Conservation (phyloP, 441 rosid genomes). For the Populus hybrid region DNA sequence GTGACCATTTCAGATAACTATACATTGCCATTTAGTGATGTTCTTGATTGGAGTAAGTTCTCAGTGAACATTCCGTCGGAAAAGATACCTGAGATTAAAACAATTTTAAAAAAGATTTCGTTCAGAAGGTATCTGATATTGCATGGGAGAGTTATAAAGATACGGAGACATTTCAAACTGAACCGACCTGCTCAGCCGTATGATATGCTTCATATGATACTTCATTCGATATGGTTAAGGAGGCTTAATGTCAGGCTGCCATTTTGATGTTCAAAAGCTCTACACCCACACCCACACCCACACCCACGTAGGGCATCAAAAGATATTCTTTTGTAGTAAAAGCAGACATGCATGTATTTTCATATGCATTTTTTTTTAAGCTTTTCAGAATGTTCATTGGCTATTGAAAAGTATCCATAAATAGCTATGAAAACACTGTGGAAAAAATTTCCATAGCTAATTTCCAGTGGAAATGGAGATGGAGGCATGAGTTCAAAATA, state of each 20-base stretch:
- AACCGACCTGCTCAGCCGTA: conserved; percentile 43
- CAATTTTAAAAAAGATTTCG: conserved; percentile 28
- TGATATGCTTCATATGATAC: conserved; percentile 46
- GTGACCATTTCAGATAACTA: conserved; percentile 48
- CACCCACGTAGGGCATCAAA: no score
- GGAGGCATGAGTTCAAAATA: no score
- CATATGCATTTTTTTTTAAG: no score
- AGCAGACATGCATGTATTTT: no score
- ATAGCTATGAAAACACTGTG: no score
- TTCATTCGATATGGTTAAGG: conserved; percentile 59
- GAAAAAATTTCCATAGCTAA: no score
- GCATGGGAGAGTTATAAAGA: conserved; percentile 34
- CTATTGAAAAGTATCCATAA: no score
- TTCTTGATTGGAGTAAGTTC: conserved; percentile 42
- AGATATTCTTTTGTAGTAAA: no score
- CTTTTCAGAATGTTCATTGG: no score
- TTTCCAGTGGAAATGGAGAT: no score
- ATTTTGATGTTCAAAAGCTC: background rate
- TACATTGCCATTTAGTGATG: conserved; percentile 45
- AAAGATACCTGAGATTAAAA: conserved; percentile 37
- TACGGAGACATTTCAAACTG: conserved; percentile 42
- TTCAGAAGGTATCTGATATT: conserved; percentile 26
- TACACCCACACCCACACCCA: no score
- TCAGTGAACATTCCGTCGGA: conserved; percentile 35
- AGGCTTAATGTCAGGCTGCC: conserved; percentile 39